Base-by-base conservation (phyloP, 345 rosid species). In the Hypericum androsaemum region DNA sequence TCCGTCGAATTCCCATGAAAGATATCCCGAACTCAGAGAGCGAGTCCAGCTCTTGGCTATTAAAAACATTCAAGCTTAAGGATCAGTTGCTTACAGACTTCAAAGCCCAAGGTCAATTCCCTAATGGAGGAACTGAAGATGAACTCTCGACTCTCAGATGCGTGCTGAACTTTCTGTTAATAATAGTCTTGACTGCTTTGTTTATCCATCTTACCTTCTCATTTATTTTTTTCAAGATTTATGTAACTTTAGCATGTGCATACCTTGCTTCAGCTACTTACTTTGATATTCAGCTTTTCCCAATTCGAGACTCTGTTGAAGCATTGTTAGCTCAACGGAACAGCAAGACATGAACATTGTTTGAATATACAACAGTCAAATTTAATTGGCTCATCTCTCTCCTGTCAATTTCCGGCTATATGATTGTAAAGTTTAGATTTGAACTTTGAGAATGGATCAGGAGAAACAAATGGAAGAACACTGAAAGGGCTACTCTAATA, bases 151-250 rank as follows among this genome's bases (percentile, higher is more conserved):
- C 80, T 9, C 57, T 65, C 32, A 74, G 64, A 60, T 81, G 82
- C 69, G 52, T 71, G 28, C 60, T 72, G 57, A 83, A 78, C 63
- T 68, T 73, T 39, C 7, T 50, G 8, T 58, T 53, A 64, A 74
- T 86, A 59, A 63, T 79, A 17, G 73, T 74, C 45, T 51, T 78
- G 68, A 87, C 88, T 41, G 61, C 69, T 54, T 0, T 74, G 7
- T 83, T 86, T 54, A 44, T 71, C 22, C 81, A 80, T 37, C 81
- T 87, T 12, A 81, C 85, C 62, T 46, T 83, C 52, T 83, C 77
- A 43, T 75, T 77, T 44, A 55, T 62, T 39, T 71, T 72, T 71
- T 81, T 62, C 62, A 83, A 66, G 71, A 61, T 72, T 46, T 83
- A 83, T 58, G 94, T 77, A 62, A 70, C 46, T 67, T 54, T 80